phyloP scores from a whole-genome alignment of 2,329 filamentous ascomycete species.

The Pseudogymnoascus sp. region DNA sequence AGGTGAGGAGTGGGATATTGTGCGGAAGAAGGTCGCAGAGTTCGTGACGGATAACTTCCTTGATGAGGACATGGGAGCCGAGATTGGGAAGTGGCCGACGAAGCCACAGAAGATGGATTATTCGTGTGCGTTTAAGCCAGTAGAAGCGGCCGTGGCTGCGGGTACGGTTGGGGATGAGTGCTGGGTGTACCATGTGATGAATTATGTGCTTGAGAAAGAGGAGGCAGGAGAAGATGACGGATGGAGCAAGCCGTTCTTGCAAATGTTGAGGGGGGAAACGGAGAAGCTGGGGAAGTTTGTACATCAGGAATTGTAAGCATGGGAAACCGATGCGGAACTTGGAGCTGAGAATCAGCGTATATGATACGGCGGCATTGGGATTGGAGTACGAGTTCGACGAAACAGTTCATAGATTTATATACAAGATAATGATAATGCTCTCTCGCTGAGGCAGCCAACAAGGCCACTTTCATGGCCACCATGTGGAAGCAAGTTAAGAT shows the following conservation, averaged over 20 bases:
- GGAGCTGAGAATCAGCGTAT: conserved; percentile 5
- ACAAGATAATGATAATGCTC: conserved; percentile 7
- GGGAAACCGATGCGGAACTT: background rate
- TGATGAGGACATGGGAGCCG: conserved; percentile 58
- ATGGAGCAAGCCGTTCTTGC: conserved; percentile 1
- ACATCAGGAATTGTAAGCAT: conserved; percentile 8
- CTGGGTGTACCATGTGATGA: conserved; percentile 49
- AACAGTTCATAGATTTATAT: conserved; percentile 3
- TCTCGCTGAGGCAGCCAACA: background rate
- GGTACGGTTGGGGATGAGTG: conserved; percentile 43
- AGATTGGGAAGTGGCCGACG: conserved; percentile 49
- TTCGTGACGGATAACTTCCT: conserved; percentile 60
- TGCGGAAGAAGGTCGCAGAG: conserved; percentile 49
- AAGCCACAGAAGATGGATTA: conserved; percentile 23
- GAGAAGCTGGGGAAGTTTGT: conserved; percentile 8
- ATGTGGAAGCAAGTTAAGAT: too few relatives aligned
- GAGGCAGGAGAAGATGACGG: background rate
- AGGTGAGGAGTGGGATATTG: conserved; percentile 42
- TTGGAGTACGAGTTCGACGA: background rate
- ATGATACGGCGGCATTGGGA: background rate
- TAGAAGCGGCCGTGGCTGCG: background rate
- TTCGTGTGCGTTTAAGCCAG: conserved; percentile 26
- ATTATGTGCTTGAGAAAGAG: conserved; percentile 8
- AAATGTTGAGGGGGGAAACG: conserved; percentile 9
- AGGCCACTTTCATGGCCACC: background rate